These are phyloP conservation scores for Lichtheimia corymbifera DNA, from an alignment of 371 early-diverging fungal species.

Conservation along the genomic window DNA sequence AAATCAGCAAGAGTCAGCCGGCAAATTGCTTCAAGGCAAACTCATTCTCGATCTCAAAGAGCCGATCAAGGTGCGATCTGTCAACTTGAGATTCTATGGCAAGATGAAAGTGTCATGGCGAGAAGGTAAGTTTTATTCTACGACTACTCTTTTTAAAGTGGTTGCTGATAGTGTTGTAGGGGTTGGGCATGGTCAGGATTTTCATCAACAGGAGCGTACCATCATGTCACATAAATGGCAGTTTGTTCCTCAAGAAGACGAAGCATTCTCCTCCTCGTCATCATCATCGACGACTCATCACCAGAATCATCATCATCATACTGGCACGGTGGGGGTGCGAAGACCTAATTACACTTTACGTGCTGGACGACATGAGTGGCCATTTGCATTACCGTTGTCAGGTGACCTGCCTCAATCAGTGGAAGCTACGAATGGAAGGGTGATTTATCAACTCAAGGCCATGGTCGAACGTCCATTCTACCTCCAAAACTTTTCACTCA, in stretches of 20 bases:
- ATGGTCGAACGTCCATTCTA: constrained; percentile 42
- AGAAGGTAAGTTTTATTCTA: constrained; percentile 31
- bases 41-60: constrained; percentile 30
- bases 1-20: constrained; percentile 39
- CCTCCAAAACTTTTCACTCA: constrained; percentile 36
- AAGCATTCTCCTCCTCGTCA: constrained; percentile 4
- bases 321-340: too few species aligned
- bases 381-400: constrained; percentile 39
- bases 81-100: constrained; percentile 33
- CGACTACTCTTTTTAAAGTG: neutral
- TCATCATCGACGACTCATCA: constrained; percentile 1
- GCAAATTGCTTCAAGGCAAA: constrained; percentile 37
- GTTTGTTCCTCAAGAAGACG: constrained; percentile 23
- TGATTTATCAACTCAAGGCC: constrained; percentile 40
- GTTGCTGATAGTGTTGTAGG: constrained; percentile 12
- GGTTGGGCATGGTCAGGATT: constrained; percentile 43
- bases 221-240: constrained; percentile 39
- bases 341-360: constrained; percentile 22
- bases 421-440: constrained; percentile 42
- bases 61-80: constrained; percentile 40
- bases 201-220: constrained; percentile 38
- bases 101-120: constrained; percentile 53
- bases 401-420: constrained; percentile 48
- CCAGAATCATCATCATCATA: too few species aligned
- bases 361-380: constrained; percentile 37